Evolutionary conservation across 495 filamentous ascomycete genomes (phyloP).

Genomic region (Hypoxylon intermedium): DNA sequence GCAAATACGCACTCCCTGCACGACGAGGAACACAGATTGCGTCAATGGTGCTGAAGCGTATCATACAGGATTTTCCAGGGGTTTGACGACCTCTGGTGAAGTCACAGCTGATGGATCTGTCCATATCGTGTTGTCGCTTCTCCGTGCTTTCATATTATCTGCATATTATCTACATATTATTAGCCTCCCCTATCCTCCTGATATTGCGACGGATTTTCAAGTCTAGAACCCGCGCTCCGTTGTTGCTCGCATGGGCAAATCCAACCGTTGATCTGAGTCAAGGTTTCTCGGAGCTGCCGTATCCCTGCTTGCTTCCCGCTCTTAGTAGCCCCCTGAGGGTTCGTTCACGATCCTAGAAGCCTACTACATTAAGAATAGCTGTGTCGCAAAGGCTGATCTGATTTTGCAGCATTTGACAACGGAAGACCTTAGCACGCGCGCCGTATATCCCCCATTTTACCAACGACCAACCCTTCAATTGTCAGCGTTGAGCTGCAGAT

Average conservation of each 20-base stretch:
- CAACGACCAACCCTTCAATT: neutral
- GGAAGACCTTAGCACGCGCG: neutral
- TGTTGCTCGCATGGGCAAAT: conserved; percentile 13
- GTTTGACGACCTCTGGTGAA: conserved; percentile 9
- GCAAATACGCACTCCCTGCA: conserved; percentile 33
- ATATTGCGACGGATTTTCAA: neutral
- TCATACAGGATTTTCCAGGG: conserved; percentile 1
- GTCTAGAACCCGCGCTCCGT: neutral
- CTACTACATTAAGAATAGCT: conserved; percentile 6
- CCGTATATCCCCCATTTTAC: conserved; percentile 2
- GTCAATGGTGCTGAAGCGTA: conserved; percentile 24
- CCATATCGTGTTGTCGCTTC: neutral
- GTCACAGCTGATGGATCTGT: conserved; percentile 11
- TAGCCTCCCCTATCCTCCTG: neutral
- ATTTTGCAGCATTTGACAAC: conserved; percentile 7
- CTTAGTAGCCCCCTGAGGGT: conserved; percentile 30
- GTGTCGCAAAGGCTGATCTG: conserved; percentile 20
- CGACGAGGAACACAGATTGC: conserved; percentile 27
- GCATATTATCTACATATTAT: neutral
- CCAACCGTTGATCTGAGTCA: conserved; percentile 34
- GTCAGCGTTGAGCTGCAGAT: conserved; percentile 1
- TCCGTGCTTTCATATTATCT: conserved; percentile 1
- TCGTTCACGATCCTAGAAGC: conserved; percentile 28
- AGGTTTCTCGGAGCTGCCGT: conserved; percentile 31
- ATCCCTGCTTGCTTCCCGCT: conserved; percentile 32